These are phyloP conservation scores for Helicocarpus griseus DNA, from an alignment of 2,329 filamentous ascomycete species.

Conservation along the genomic window DNA sequence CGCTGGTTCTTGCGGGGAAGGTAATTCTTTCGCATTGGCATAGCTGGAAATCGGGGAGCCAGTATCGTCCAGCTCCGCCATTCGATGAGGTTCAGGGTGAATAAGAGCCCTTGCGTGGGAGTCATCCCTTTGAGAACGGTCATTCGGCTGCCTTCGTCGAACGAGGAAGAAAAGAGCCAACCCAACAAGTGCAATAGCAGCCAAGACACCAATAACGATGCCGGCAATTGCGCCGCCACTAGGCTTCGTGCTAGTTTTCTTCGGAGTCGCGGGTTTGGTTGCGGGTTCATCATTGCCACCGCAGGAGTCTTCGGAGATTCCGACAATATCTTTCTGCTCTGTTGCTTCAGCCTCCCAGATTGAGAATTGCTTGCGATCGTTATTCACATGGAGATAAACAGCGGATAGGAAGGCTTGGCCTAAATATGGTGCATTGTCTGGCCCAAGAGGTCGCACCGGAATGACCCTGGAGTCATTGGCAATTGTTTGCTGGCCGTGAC, in stretches of 20 bases:
- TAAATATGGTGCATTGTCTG: constrained; percentile 17
- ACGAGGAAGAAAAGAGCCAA: background rate
- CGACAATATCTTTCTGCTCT: constrained; percentile 13
- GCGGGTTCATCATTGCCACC: background rate
- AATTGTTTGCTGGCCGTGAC: constrained; percentile 6
- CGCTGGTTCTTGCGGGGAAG: too few relatives aligned
- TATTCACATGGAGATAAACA: constrained; percentile 23
- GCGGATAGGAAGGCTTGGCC: constrained; percentile 23
- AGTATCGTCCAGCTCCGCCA: background rate
- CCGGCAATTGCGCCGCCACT: constrained; percentile 6
- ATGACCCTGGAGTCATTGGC: constrained; percentile 1
- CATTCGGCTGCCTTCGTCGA: constrained; percentile 1
- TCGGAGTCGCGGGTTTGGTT: background rate
- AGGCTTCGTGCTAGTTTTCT: background rate
- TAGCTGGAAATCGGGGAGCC: too few relatives aligned
- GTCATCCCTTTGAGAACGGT: background rate
- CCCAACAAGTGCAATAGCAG: background rate
- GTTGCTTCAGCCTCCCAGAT: constrained; percentile 14
- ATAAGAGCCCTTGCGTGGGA: background rate
- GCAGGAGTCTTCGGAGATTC: background rate
- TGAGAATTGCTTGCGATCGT: constrained; percentile 15
- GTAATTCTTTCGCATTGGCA: too few relatives aligned
- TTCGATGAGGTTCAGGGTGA: background rate
- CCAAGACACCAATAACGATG: constrained; percentile 6
- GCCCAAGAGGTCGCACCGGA: constrained; percentile 4